phyloP scores from a whole-genome alignment of 2,329 filamentous ascomycete genomes.

The Ceratocystis eucalypticola region DNA sequence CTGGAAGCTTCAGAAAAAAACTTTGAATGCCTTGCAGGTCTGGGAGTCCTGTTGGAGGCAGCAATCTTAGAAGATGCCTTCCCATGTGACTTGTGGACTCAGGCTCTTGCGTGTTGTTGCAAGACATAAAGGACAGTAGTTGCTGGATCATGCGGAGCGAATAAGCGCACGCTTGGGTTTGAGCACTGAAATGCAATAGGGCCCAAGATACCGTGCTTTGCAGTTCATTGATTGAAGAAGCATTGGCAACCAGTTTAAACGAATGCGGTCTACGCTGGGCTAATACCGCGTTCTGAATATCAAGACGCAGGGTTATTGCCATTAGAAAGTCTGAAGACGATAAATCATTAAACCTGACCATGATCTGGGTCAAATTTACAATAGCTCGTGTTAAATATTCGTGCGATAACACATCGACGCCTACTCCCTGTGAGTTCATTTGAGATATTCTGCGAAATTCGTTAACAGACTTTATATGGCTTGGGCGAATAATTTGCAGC shows the following conservation, averaged over 20 bases:
- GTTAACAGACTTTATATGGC: slow-evolving; percentile 21
- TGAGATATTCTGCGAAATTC: slow-evolving; percentile 29
- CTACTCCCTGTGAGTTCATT: slow-evolving; percentile 10
- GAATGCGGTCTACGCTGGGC: slow-evolving; percentile 24
- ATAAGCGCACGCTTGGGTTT: slow-evolving; percentile 42
- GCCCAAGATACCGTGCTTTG: slow-evolving; percentile 36
- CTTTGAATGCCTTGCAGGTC: not conserved
- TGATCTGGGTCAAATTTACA: not conserved
- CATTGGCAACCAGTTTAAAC: slow-evolving; percentile 11
- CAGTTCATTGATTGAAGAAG: slow-evolving; percentile 22
- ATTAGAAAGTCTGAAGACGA: slow-evolving; percentile 7
- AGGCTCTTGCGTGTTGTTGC: not conserved
- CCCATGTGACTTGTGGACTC: not conserved
- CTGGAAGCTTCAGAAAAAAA: slow-evolving; percentile 5
- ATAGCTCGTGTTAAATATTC: slow-evolving; percentile 23
- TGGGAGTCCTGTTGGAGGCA: slow-evolving; percentile 1
- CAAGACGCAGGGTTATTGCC: slow-evolving; percentile 18
- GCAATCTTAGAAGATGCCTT: not conserved
- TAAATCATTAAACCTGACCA: not conserved
- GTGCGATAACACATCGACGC: slow-evolving; percentile 21
- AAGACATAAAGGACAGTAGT: slow-evolving; percentile 22
- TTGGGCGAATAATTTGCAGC: slow-evolving; percentile 24
- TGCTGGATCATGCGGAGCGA: slow-evolving; percentile 29
- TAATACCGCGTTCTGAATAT: slow-evolving; percentile 19
- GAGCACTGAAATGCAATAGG: slow-evolving; percentile 46